phyloP scores from a whole-genome alignment of 2,329 filamentous ascomycete genomes.

The Chlorencoelia australis region DNA sequence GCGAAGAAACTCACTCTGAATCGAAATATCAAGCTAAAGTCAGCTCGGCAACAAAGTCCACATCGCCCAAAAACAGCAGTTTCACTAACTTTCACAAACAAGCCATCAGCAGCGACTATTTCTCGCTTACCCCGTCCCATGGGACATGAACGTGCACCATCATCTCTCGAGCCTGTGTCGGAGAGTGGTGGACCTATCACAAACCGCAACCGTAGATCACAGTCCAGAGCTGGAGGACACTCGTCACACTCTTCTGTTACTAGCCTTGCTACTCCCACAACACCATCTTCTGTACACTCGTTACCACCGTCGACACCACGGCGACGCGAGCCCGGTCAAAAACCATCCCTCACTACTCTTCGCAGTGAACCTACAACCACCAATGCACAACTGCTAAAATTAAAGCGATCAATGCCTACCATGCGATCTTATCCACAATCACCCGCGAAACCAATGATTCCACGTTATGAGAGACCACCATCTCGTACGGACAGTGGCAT shows the following conservation, averaged over 20 bases:
- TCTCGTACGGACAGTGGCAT: constrained; percentile 42
- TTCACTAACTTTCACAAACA: constrained; percentile 85
- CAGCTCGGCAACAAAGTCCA: constrained; percentile 57
- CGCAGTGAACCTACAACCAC: constrained; percentile 54
- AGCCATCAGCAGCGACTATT: constrained; percentile 38
- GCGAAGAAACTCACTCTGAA: constrained; percentile 75
- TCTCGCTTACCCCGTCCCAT: constrained; percentile 76
- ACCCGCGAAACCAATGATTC: constrained; percentile 38
- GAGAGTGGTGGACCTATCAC: constrained; percentile 70
- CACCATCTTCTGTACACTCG: constrained; percentile 43
- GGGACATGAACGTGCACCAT: constrained; percentile 59
- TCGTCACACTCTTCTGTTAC: constrained; percentile 59
- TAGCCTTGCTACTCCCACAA: constrained; percentile 51
- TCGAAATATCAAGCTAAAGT: constrained; percentile 83
- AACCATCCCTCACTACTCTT: constrained; percentile 43
- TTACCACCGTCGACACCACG: constrained; percentile 49
- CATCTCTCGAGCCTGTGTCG: constrained; percentile 82
- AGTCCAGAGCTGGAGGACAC: constrained; percentile 59
- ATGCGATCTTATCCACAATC: constrained; percentile 41
- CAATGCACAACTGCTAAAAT: constrained; percentile 51
- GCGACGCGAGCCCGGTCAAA: constrained; percentile 47
- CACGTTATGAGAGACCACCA: constrained; percentile 46
- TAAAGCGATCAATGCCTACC: constrained; percentile 55
- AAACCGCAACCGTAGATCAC: constrained; percentile 48
- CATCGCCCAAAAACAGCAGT: constrained; percentile 64